These are phyloP conservation scores for Lagerstroemia fauriei DNA, from an alignment of 441 rosid genomes.

Conservation along the genomic window DNA sequence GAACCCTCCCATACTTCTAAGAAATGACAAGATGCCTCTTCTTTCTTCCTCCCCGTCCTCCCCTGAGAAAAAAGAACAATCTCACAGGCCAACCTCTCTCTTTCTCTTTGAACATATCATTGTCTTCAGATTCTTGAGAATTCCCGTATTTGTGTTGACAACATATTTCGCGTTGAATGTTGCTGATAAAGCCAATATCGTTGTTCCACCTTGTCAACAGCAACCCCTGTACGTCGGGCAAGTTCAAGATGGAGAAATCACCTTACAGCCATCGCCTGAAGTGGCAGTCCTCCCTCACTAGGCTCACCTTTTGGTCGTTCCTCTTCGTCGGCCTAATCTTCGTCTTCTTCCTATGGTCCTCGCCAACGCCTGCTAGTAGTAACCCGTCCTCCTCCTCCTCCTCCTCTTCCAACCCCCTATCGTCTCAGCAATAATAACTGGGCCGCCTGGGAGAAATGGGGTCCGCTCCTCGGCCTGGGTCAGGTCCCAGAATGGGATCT, in stretches of 20 bases:
- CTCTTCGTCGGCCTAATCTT: slow-evolving; percentile 12
- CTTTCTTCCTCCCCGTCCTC: too few species aligned
- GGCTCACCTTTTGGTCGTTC: slow-evolving; percentile 25
- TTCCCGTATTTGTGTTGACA: background rate
- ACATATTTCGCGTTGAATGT: slow-evolving; percentile 16
- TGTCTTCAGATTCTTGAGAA: too few species aligned
- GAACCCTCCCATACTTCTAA: too few species aligned
- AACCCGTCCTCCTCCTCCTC: slow-evolving; percentile 2
- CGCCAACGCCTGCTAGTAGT: background rate
- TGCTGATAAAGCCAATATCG: slow-evolving; percentile 25
- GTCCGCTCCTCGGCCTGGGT: slow-evolving; percentile 15
- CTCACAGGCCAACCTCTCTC: too few species aligned
- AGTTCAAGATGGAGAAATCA: slow-evolving; percentile 28
- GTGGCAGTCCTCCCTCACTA: slow-evolving; percentile 25
- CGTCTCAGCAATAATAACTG: slow-evolving; percentile 13
- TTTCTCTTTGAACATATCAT: too few species aligned
- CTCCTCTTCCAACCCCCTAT: background rate
- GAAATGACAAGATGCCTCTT: too few species aligned
- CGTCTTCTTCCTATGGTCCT: slow-evolving; percentile 4
- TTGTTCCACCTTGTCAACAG: slow-evolving; percentile 15
- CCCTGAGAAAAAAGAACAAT: too few species aligned
- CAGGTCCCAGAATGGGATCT: slow-evolving; percentile 18
- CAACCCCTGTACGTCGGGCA: slow-evolving; percentile 22
- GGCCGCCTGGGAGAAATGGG: slow-evolving; percentile 24
- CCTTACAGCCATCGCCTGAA: slow-evolving; percentile 21